phyloP scores from a whole-genome alignment of 2,329 filamentous ascomycete species.

The Aureobasidium pullulans region DNA sequence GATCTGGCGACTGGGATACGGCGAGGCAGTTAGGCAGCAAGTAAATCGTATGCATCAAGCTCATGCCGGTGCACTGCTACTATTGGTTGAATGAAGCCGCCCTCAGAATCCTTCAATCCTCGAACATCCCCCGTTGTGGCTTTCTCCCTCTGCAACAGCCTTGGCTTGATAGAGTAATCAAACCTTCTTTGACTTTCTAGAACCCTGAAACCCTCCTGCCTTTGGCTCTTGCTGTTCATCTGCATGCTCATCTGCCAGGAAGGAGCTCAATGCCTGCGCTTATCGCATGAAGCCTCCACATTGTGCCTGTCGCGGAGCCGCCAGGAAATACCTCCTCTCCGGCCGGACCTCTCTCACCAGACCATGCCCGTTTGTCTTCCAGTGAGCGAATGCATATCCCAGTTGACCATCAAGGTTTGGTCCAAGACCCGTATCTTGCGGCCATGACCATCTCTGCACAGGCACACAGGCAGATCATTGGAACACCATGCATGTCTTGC shows the following conservation, averaged over 20 bases:
- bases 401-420: neutral
- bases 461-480: neutral
- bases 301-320: too few relatives aligned
- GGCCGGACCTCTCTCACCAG: too few relatives aligned
- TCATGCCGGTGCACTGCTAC: neutral
- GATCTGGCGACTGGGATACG: neutral
- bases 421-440: neutral
- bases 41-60: neutral
- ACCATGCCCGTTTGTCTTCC: too few relatives aligned
- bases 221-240: neutral
- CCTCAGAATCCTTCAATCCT: slow-evolving; percentile 4
- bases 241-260: neutral
- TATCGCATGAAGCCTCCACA: too few relatives aligned
- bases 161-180: slow-evolving; percentile 7
- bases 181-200: slow-evolving; percentile 9
- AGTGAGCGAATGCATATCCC: too few relatives aligned
- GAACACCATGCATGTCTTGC: neutral
- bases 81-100: neutral
- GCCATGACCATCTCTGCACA: neutral
- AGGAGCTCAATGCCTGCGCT: too few relatives aligned
- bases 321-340: too few relatives aligned
- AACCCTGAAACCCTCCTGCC: neutral
- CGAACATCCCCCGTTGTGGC: neutral
- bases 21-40: slow-evolving; percentile 7
- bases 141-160: neutral